Percentiles rank a stretch among this genome's conserved stretches.
phyloP scores from a whole-genome alignment of 495 filamentous ascomycete genomes.

The Talaromyces nanjingensis region DNA sequence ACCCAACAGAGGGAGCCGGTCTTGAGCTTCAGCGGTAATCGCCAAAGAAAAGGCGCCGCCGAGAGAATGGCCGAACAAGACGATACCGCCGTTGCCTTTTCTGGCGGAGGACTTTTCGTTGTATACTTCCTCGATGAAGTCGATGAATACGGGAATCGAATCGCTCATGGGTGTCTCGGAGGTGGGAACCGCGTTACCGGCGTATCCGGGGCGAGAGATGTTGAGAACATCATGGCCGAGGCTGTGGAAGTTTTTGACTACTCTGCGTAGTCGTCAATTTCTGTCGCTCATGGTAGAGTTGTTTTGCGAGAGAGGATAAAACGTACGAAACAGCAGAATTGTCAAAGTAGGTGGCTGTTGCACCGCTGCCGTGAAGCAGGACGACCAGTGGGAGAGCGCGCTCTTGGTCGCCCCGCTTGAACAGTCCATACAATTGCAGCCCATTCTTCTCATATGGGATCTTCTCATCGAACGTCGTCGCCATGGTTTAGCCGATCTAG shows the following conservation, averaged over 20 bases:
- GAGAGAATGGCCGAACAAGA: constrained; percentile 14
- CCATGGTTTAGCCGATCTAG: neutral
- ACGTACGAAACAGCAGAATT: constrained; percentile 9
- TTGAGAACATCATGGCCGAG: constrained; percentile 14
- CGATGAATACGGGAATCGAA: constrained; percentile 7
- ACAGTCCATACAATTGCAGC: constrained; percentile 7
- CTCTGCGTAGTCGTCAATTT: neutral
- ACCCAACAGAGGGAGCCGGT: constrained; percentile 9
- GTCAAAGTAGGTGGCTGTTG: constrained; percentile 14
- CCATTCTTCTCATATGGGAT: constrained; percentile 8
- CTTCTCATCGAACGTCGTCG: constrained; percentile 8
- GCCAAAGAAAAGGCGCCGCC: constrained; percentile 10
- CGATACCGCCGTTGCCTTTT: constrained; percentile 10
- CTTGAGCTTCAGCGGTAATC: constrained; percentile 18
- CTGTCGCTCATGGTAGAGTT: too few species aligned
- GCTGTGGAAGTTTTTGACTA: constrained; percentile 6
- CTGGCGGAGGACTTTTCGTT: constrained; percentile 1
- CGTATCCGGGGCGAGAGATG: constrained; percentile 13
- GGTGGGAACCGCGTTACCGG: constrained; percentile 9
- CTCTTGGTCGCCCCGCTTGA: constrained; percentile 5
- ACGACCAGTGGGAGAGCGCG: constrained; percentile 10
- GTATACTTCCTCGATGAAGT: constrained; percentile 11
- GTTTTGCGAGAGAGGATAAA: neutral
- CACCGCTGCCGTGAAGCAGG: constrained; percentile 12
- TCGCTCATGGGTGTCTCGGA: constrained; percentile 7